Conservation (phyloP, 2,329 filamentous ascomycete species). For the Mycosphaerella arachidis region DNA sequence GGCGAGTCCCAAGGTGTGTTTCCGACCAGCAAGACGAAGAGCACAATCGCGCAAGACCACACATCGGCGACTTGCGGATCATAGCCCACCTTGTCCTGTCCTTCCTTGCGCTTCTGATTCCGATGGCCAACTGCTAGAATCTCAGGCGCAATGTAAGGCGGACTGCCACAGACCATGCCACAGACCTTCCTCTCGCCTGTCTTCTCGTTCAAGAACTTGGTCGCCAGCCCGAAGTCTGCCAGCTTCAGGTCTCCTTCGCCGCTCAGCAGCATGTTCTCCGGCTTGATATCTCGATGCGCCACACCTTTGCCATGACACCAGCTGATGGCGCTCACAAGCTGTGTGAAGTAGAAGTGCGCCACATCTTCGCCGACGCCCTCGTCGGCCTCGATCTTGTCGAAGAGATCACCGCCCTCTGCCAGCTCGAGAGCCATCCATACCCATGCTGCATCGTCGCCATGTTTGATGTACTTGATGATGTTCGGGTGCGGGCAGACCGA, state of each 20-base stretch:
- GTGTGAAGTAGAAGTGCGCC: conserved; percentile 92
- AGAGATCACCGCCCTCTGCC: conserved; percentile 90
- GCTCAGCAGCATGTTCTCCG: conserved; percentile 90
- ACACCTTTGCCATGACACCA: conserved; percentile 97
- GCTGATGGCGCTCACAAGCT: conserved; percentile 82
- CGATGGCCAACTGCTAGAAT: conserved; percentile 56
- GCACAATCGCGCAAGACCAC: conserved; percentile 97
- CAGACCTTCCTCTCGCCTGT: conserved; percentile 78
- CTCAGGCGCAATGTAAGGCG: conserved; percentile 95
- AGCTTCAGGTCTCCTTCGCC: conserved; percentile 83
- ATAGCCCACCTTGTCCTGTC: conserved; percentile 56
- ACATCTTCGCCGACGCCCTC: conserved; percentile 91
- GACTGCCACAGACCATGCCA: conserved; percentile 87
- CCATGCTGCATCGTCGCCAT: conserved; percentile 81
- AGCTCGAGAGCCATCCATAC: conserved; percentile 98
- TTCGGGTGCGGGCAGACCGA: conserved; percentile 80
- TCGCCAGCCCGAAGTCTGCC: conserved; percentile 93
- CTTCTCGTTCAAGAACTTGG: conserved; percentile 73
- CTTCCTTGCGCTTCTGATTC: conserved; percentile 44
- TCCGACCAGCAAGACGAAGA: conserved; percentile 90
- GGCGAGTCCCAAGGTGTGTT: conserved; percentile 99
- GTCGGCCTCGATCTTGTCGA: conserved; percentile 99
- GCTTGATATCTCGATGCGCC: conserved; percentile 70
- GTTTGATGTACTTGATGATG: conserved; percentile 87
- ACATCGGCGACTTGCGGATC: conserved; percentile 80